Percentiles rank a stretch among this genome's conserved stretches.
Evolutionary conservation across 495 filamentous ascomycete genomes (phyloP).

Genomic region (Aspergillus campestris): DNA sequence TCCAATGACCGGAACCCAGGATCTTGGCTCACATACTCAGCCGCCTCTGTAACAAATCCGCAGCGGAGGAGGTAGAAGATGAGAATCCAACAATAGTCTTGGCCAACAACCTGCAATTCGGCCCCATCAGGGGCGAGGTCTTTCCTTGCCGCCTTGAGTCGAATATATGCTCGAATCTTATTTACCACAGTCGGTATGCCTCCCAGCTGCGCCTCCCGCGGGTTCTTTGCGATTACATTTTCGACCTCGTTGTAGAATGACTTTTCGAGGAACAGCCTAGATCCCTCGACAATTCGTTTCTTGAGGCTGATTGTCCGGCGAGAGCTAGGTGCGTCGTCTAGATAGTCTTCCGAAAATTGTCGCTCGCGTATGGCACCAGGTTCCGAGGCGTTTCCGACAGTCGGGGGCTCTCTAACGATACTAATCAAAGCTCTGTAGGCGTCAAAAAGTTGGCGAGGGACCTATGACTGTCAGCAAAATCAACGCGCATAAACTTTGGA

Average conservation of each 20-base stretch:
- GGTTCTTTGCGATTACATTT: conserved; percentile 66
- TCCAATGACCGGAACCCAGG: conserved; percentile 81
- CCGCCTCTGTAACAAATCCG: conserved; percentile 76
- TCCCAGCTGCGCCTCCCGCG: conserved; percentile 80
- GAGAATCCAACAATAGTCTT: conserved; percentile 84
- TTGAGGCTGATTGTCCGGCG: conserved; percentile 50
- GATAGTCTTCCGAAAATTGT: conserved; percentile 64
- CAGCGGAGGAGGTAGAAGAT: conserved; percentile 87
- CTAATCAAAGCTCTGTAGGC: conserved; percentile 70
- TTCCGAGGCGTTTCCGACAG: conserved; percentile 41
- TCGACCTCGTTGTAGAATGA: conserved; percentile 66
- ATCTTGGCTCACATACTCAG: conserved; percentile 74
- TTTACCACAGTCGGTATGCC: conserved; percentile 79
- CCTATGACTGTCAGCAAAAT: conserved; percentile 25
- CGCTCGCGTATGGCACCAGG: conserved; percentile 57
- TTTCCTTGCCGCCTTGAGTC: conserved; percentile 63
- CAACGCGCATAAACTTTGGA: neutral
- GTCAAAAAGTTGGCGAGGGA: conserved; percentile 59
- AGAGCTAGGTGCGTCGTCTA: conserved; percentile 61
- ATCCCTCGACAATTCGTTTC: conserved; percentile 69
- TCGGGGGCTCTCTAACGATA: conserved; percentile 59
- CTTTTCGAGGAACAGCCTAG: conserved; percentile 65
- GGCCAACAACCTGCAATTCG: conserved; percentile 60
- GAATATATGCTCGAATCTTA: conserved; percentile 87
- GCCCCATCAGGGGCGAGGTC: conserved; percentile 69